Evolutionary conservation across 176 grass and related monocot genomes (phyloP), one percentile per base, ranked within the genome.

Genomic region (Bolboschoenus planiculmis): DNA sequence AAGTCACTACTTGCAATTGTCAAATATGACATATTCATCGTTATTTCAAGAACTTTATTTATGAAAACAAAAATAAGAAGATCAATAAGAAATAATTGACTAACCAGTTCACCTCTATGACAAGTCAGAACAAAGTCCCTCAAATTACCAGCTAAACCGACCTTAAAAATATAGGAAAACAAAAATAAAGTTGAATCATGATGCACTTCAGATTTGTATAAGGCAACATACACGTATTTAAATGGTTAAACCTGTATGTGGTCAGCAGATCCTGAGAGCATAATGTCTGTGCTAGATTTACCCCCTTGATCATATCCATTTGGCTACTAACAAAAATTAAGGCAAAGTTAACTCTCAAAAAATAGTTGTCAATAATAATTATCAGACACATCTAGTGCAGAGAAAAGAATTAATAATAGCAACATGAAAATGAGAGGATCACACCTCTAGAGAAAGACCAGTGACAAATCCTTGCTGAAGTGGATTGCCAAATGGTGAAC

Each of bases 381-480:
- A 83, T 65, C 35, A 56, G 26, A 37, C n/a, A 73, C 34, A 55
- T 78, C 14, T 42, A 56, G 6, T 78, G 9, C 4, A 63, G 14
- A 83, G 40, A 82, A 83, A 46, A 57, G 7, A 58, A 35, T 76
- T 75, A 20, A 5, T 18, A 39, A 13, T 14, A 6, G n/a, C 63
- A 78, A 88, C 58, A 81, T 48, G 60, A 86, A 56, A 85, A 10
- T 78, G 50, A 48, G 47, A 92, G 56, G 78, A 10, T 30, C 23
- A 97, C 91, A 97, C 94, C 94, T 90, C 86, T 84, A 94, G 88
- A 85, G 87, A 97, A 51, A 92, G 73, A 88, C 94, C 92, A 35
- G 92, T 94, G 83, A 63, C 89, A 83, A 97, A 97, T 26, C 94
- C 94, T 89, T 97, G 94, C 59, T 89, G 90, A 63, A 92, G 90